Evolutionary conservation across 352 stramenopile genomes (phyloP).

Genomic region (Phytophthora cactorum): DNA sequence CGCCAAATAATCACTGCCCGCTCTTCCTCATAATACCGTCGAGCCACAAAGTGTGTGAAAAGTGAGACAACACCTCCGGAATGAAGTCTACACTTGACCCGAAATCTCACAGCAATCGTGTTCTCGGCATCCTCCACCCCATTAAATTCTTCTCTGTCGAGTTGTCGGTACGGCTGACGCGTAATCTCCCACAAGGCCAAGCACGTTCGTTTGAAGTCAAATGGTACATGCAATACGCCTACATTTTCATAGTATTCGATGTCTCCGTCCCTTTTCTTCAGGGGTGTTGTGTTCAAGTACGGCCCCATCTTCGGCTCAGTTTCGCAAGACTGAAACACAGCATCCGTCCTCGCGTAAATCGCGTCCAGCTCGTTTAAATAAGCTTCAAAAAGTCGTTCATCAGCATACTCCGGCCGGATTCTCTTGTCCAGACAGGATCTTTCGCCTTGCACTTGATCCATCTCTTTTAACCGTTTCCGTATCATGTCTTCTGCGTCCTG

Average conservation of each 20-base stretch:
- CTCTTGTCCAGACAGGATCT: not conserved
- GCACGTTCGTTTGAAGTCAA: constrained; percentile 17
- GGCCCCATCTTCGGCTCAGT: constrained; percentile 6
- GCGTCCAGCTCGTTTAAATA: constrained; percentile 36
- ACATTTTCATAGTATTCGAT: constrained; percentile 33
- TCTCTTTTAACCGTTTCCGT: constrained; percentile 15
- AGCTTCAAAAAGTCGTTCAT: constrained; percentile 32
- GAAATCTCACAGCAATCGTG: constrained; percentile 28
- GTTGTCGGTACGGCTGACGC: constrained; percentile 25
- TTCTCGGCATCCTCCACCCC: constrained; percentile 5
- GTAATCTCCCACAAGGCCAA: constrained; percentile 22
- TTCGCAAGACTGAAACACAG: constrained; percentile 17
- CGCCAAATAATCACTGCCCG: constrained; percentile 61
- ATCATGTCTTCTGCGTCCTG: constrained; percentile 20
- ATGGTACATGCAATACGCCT: constrained; percentile 17
- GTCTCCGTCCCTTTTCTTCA: constrained; percentile 24
- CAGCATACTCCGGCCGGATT: not conserved
- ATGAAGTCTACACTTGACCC: constrained; percentile 17
- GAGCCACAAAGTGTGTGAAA: constrained; percentile 36
- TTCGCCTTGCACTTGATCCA: not conserved
- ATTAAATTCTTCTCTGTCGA: constrained; percentile 28
- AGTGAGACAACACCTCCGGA: constrained; percentile 19
- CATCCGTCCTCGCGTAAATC: constrained; percentile 36
- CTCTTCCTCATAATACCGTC: constrained; percentile 48
- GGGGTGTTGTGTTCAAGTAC: constrained; percentile 23